Conservation (phyloP, 2,329 filamentous ascomycete species). For the Penicillium sp. region DNA sequence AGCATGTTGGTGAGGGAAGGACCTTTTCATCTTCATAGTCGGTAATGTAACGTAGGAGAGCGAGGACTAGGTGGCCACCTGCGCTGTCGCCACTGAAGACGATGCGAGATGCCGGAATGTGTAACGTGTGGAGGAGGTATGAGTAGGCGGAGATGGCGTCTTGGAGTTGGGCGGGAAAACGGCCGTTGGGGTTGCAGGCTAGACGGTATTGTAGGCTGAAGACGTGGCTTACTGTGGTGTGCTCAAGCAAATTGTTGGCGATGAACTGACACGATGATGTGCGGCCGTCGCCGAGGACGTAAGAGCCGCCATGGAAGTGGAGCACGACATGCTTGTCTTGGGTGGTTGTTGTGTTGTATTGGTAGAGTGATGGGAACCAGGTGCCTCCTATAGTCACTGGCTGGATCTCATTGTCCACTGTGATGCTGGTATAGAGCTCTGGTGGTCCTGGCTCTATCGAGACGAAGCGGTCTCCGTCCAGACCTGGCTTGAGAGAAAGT, state of each 20-base stretch:
- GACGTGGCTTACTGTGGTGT: slow-evolving; percentile 6
- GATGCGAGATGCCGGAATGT: slow-evolving; percentile 21
- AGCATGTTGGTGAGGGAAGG: slow-evolving; percentile 9
- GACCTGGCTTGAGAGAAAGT: slow-evolving; percentile 9
- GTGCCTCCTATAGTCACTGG: slow-evolving; percentile 12
- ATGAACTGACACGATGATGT: slow-evolving; percentile 9
- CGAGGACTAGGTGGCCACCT: slow-evolving; percentile 19
- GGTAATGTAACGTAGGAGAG: slow-evolving; percentile 20
- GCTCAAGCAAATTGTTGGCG: slow-evolving; percentile 6
- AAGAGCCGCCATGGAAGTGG: slow-evolving; percentile 14
- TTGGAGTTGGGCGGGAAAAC: slow-evolving; percentile 22
- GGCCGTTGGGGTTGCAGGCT: slow-evolving; percentile 10
- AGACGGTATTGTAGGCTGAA: slow-evolving; percentile 18
- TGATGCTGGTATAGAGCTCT: slow-evolving; percentile 3
- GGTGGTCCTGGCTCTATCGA: slow-evolving; percentile 6
- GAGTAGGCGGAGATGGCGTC: slow-evolving; percentile 23
- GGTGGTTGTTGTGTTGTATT: slow-evolving; percentile 3
- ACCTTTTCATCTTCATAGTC: slow-evolving; percentile 3
- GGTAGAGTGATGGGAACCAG: slow-evolving; percentile 11
- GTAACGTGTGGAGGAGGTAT: slow-evolving; percentile 18
- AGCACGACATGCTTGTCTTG: slow-evolving; percentile 11
- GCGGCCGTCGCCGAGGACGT: slow-evolving; percentile 12
- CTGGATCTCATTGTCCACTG: slow-evolving; percentile 7
- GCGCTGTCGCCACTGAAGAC: slow-evolving; percentile 23
- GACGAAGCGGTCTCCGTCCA: slow-evolving; percentile 13